Base-by-base conservation (phyloP, 257 asterid species). In the Lithospermum erythrorhizon region DNA sequence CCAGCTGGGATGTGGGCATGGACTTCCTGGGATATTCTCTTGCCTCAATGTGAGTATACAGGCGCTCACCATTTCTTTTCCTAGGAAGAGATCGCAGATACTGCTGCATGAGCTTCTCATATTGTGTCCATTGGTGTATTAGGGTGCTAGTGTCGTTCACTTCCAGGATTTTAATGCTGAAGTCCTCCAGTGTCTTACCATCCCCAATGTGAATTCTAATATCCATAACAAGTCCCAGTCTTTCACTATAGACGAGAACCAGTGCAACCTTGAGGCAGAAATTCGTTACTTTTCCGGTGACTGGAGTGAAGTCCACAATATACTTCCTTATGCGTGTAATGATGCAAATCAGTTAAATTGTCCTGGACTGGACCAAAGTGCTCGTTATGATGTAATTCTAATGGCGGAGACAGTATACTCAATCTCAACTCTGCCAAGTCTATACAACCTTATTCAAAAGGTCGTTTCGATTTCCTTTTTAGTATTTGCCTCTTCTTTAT, bases 1-100 rank as follows among this genome's bases (percentile, higher is more conserved):
- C 71, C 87, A 91, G 98, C 95, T 93, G 53, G 98, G 98, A 68
- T 93, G 98, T 72, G 98, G 98, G 65, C 98, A 93, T 75, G 98
- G 98, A 65, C 97, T 93, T 70, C 98, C 98, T 57, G 97, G 98
- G 55, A 83, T 89, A 32, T 86, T 76, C 71, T 79, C 94, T 61
- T 82, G 89, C 83, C 78, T 78, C 13, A 75, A 82, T 94, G 98
- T 91, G 68, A 67, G 63, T 37, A 25, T 53, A 5, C 27, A 53
- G 65, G 57, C 65, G 17, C 14, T 22, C 29, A 17, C 20, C 15
- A 18, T 48, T 53, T 29, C 6, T 24, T 21, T 45, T 4, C 19
- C 53, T 41, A 3, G 29, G 20, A 17, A 23, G 22, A 18, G 4
- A 51, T 62, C 19, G 6, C 5, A 62, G 18, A 30, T 11, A 19